Evolutionary conservation across 495 filamentous ascomycete species (phyloP).

Genomic region (Penicillium paxilli): DNA sequence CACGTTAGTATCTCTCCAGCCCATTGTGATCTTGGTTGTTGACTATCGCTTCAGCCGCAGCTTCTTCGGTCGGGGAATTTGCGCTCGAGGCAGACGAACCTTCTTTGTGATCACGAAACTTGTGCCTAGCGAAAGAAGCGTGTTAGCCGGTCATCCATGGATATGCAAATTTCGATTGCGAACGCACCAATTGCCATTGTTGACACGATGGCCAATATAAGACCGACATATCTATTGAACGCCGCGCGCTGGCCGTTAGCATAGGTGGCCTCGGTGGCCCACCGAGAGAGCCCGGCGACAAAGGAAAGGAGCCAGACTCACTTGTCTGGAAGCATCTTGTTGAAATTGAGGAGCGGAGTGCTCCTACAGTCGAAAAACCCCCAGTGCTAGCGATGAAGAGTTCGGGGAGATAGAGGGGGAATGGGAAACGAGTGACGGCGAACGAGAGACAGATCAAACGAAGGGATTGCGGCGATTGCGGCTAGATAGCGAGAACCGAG

Average conservation of each 20-base stretch:
- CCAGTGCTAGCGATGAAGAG: slow-evolving; percentile 36
- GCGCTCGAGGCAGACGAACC: slow-evolving; percentile 49
- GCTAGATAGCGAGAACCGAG: background rate
- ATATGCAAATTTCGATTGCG: background rate
- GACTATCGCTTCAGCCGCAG: background rate
- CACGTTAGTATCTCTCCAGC: slow-evolving; percentile 15
- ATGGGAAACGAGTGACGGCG: slow-evolving; percentile 21
- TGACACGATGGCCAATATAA: slow-evolving; percentile 84
- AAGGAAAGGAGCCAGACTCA: slow-evolving; percentile 44
- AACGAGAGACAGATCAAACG: slow-evolving; percentile 15
- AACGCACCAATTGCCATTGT: slow-evolving; percentile 89
- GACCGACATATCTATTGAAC: slow-evolving; percentile 76
- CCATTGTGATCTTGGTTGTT: background rate
- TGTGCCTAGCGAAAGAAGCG: slow-evolving; percentile 55
- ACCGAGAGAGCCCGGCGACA: background rate
- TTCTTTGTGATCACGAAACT: slow-evolving; percentile 96
- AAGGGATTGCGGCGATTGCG: slow-evolving; percentile 9
- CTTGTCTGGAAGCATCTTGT: slow-evolving; percentile 84
- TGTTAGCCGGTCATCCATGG: slow-evolving; percentile 14
- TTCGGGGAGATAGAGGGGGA: background rate
- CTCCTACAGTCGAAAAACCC: slow-evolving; percentile 38
- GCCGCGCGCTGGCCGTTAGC: slow-evolving; percentile 38
- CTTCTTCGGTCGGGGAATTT: slow-evolving; percentile 5
- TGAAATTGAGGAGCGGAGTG: slow-evolving; percentile 40
- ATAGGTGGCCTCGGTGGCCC: slow-evolving; percentile 13